These are phyloP conservation scores for Aureobasidium uvarum DNA, from an alignment of 2,329 filamentous ascomycete species.

Conservation along the genomic window DNA sequence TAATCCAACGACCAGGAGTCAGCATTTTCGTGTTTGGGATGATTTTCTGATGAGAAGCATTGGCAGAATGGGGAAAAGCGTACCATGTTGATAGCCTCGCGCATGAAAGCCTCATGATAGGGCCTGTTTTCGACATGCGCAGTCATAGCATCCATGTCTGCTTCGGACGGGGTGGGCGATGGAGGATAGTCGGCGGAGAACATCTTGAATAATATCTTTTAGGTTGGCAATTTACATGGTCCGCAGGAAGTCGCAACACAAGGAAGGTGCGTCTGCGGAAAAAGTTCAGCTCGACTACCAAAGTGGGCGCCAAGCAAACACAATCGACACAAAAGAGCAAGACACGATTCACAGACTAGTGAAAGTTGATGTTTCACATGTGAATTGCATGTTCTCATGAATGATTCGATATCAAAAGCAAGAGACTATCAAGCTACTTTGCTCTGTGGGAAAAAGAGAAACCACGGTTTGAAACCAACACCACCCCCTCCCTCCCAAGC, in stretches of 20 bases:
- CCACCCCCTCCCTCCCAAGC: not conserved
- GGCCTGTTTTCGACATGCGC: conserved; percentile 40
- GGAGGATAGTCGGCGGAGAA: conserved; percentile 7
- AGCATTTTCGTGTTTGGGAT: not conserved
- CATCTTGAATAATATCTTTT: conserved; percentile 6
- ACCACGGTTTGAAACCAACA: not conserved
- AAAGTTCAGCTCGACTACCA: not conserved
- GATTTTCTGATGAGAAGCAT: not conserved
- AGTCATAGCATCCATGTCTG: conserved; percentile 28
- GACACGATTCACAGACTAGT: not conserved
- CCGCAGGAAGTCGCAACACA: not conserved
- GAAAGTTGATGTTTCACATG: conserved; percentile 1
- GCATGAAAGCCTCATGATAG: conserved; percentile 68
- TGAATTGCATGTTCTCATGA: conserved; percentile 17
- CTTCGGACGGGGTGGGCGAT: conserved; percentile 2
- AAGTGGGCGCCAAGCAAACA: conserved; percentile 9
- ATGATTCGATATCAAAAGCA: not conserved
- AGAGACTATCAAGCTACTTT: conserved; percentile 13
- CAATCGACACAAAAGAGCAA: not conserved
- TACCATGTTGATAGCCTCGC: conserved; percentile 84
- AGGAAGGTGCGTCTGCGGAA: conserved; percentile 10
- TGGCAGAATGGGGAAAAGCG: conserved; percentile 19
- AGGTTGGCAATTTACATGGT: not conserved
- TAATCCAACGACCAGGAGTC: conserved; percentile 41
- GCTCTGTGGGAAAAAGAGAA: not conserved